Evolutionary conservation across 1,284 basidiomycete species (phyloP), one percentile per base, ranked within the genome.

Genomic region (Ustilago curta): DNA sequence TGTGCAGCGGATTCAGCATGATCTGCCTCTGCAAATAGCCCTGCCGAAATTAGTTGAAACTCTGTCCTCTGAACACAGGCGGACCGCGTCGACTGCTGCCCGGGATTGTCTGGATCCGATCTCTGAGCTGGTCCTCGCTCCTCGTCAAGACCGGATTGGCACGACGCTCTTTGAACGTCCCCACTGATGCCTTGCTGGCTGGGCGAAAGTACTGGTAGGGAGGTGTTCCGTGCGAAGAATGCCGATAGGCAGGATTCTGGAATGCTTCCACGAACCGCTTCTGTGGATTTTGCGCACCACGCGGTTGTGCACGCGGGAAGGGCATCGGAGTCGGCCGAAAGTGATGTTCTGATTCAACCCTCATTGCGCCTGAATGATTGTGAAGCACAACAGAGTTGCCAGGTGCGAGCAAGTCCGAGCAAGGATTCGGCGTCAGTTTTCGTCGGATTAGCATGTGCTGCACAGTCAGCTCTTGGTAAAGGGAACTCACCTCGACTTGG

Each of bases 401-500:
- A 5, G 37, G 37, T 11, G 35, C 35, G n/a, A 47, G 27, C 25
- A 49, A 14, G 48, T 16, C 29, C 7, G 16, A 32, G 4, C 8
- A 8, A 1, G 45, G 21, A 18, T 4, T 12, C 8, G 14, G 16
- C 11, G 16, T 39, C 37, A 27, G 50, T 23, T 4, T 9, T 31
- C 8, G 6, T 4, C 8, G 31, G 47, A n/a, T 5, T 19, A 18
- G 9, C 2, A 29, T 19, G 19, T 12, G 14, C 12, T 19, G 5
- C 21, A 12, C 3, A 21, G 27, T 40, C 39, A 1, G 4, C 25
- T 8, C 1, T 3, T 53, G 25, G 4, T 3, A 0, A 37, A n/a
- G 18, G 29, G 8, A 8, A 43, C 62, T 47, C 31, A 70, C 68
- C 53, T 61, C 39, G 25, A 27, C 27, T 43, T 2, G 44, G 25